Percentiles rank a stretch among this genome's conserved stretches.
Conservation (phyloP, 768 basidiomycete species). For the Hydnum rufescens region DNA sequence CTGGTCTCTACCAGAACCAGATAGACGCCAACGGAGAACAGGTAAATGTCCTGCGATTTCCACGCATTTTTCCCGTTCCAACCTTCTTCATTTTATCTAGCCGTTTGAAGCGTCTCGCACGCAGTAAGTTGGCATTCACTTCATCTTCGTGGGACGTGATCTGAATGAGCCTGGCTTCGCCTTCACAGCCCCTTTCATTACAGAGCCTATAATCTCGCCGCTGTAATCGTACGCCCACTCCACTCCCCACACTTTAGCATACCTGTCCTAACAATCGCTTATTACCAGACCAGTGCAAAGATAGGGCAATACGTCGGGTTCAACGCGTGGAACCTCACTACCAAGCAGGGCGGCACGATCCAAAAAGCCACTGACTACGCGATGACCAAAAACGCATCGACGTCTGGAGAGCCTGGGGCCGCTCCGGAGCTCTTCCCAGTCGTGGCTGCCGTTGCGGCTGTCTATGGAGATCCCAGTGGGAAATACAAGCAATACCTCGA, state of each 20-base stretch:
- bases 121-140: background rate
- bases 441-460: conserved; percentile 12
- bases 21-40: conserved; percentile 16
- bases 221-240: conserved; percentile 10
- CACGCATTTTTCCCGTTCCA: background rate
- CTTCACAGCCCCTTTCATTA: conserved; percentile 15
- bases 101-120: conserved; percentile 16
- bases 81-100: background rate
- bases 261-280: background rate
- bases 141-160: background rate
- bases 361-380: conserved; percentile 16
- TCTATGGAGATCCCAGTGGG: conserved; percentile 15
- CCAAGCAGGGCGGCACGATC: conserved; percentile 13
- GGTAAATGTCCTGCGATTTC: background rate
- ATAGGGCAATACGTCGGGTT: conserved; percentile 14
- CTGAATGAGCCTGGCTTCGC: background rate
- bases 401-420: conserved; percentile 7
- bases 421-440: conserved; percentile 12
- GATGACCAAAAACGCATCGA: conserved; percentile 9
- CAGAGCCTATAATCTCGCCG: conserved; percentile 16
- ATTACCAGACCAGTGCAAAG: conserved; percentile 11
- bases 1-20: conserved; percentile 12
- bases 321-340: conserved; percentile 14
- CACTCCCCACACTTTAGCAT: background rate
- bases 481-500: conserved; percentile 12